Percentiles rank a stretch among this genome's conserved stretches.
Conservation (phyloP, 306 rosid genomes). For the Dicorynia guianensis region DNA sequence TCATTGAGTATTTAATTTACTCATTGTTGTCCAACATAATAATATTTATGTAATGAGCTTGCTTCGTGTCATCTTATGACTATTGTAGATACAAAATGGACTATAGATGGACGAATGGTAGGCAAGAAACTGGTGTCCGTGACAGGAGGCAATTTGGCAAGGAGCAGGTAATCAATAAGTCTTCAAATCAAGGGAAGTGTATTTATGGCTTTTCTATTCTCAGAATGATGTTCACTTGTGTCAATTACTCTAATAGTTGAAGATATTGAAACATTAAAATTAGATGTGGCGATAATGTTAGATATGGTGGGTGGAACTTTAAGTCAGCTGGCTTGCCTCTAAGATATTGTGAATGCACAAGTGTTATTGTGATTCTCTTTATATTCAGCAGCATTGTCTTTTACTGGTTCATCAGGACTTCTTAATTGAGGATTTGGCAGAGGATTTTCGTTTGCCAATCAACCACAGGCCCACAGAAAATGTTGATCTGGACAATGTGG, state of each 20-base stretch:
- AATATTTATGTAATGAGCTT: neutral
- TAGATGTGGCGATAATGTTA: neutral
- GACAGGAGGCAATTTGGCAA: slow-evolving; percentile 48
- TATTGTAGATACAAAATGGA: slow-evolving; percentile 61
- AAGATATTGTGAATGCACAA: neutral
- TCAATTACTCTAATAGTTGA: neutral
- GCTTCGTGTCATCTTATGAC: neutral
- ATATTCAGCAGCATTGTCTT: slow-evolving; percentile 23
- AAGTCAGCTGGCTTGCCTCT: neutral
- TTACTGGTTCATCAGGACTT: slow-evolving; percentile 59
- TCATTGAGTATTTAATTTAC: too few relatives aligned
- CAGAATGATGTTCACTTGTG: neutral
- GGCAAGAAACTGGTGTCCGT: slow-evolving; percentile 55
- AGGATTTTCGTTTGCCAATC: slow-evolving; percentile 87
- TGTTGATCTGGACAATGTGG: slow-evolving; percentile 91
- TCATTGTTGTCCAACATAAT: too few relatives aligned
- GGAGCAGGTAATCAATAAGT: slow-evolving; percentile 48
- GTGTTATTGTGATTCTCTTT: neutral
- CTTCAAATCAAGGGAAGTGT: neutral
- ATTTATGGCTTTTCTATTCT: neutral
- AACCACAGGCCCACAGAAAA: slow-evolving; percentile 93
- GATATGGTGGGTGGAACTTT: neutral
- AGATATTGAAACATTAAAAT: neutral
- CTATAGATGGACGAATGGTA: slow-evolving; percentile 54
- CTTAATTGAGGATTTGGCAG: slow-evolving; percentile 62